Percentiles rank a stretch among this genome's conserved stretches.
Conservation (phyloP, 2,329 filamentous ascomycete genomes). For the Sarocladium oryzae region DNA sequence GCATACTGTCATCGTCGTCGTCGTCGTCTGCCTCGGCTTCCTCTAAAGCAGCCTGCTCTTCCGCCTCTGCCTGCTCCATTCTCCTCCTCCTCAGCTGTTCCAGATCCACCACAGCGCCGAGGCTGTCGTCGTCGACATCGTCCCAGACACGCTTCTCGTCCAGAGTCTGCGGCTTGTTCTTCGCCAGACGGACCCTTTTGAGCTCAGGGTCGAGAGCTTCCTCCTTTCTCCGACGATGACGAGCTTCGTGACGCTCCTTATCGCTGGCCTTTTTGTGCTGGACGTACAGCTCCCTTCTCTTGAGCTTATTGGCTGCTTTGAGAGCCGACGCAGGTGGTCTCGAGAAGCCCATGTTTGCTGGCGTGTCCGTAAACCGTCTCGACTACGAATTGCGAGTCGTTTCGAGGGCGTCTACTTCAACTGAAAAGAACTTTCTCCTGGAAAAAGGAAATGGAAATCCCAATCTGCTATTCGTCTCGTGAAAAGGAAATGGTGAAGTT, state of each 20-base stretch:
- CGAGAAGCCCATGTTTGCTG: slow-evolving; percentile 24
- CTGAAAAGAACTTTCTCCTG: too few species aligned
- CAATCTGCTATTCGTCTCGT: too few species aligned
- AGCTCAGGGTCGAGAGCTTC: slow-evolving; percentile 78
- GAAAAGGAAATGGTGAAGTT: not conserved
- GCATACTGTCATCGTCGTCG: slow-evolving; percentile 70
- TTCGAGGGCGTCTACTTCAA: too few species aligned
- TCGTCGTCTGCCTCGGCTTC: slow-evolving; percentile 37
- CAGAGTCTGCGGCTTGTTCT: slow-evolving; percentile 74
- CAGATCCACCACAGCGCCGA: slow-evolving; percentile 51
- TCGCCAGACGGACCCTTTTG: slow-evolving; percentile 63
- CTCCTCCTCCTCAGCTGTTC: slow-evolving; percentile 52
- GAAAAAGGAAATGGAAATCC: too few species aligned
- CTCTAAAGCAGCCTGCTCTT: slow-evolving; percentile 41
- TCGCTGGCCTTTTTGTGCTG: slow-evolving; percentile 73
- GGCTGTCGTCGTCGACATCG: slow-evolving; percentile 57
- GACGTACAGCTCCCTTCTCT: slow-evolving; percentile 70
- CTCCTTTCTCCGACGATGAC: slow-evolving; percentile 74
- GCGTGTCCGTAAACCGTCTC: not conserved
- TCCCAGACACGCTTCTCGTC: slow-evolving; percentile 91
- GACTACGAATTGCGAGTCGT: too few species aligned
- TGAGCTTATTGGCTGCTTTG: slow-evolving; percentile 67
- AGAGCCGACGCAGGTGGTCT: slow-evolving; percentile 31
- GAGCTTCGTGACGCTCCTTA: slow-evolving; percentile 66
- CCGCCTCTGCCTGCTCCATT: slow-evolving; percentile 46